Percentiles rank a stretch among this genome's conserved stretches.
Evolutionary conservation across 129 eudicot species (phyloP).

Genomic region (Lactuca sativa): DNA sequence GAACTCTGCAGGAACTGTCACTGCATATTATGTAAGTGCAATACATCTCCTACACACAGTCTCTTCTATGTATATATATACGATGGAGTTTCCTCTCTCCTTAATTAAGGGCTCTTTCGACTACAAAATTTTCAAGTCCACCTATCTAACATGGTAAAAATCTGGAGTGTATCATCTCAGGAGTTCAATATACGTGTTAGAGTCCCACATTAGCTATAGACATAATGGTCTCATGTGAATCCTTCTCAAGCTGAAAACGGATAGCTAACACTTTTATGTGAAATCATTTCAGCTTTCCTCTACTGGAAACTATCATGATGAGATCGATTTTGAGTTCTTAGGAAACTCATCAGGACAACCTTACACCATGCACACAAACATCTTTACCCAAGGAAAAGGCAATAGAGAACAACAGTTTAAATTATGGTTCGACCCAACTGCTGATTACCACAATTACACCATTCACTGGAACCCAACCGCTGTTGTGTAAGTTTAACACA

Average conservation of each 20-base stretch:
- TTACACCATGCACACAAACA: conserved; percentile 67
- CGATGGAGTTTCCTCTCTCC: no score
- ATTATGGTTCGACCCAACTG: conserved; percentile 67
- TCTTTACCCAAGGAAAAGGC: conserved; percentile 52
- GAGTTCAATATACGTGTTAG: no score
- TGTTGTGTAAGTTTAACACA: conserved; percentile 48
- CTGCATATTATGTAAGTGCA: conserved; percentile 65
- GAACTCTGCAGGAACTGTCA: conserved; percentile 70
- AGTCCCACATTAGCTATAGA: no score
- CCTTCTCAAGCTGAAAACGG: neutral
- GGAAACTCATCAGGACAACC: conserved; percentile 65
- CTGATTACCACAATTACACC: conserved; percentile 72
- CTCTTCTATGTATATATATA: no score
- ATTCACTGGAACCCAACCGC: conserved; percentile 60
- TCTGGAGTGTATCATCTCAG: no score
- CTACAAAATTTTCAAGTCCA: no score
- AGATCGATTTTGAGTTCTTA: conserved; percentile 77
- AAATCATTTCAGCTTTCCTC: conserved; percentile 51
- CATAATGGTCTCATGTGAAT: neutral
- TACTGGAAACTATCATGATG: conserved; percentile 54
- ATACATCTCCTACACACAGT: neutral
- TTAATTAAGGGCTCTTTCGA: no score
- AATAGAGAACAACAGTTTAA: conserved; percentile 60
- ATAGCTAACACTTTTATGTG: neutral
- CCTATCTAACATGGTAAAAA: no score